Conservation (phyloP, 1,284 basidiomycete genomes). For the Anthracocystis setariae region DNA sequence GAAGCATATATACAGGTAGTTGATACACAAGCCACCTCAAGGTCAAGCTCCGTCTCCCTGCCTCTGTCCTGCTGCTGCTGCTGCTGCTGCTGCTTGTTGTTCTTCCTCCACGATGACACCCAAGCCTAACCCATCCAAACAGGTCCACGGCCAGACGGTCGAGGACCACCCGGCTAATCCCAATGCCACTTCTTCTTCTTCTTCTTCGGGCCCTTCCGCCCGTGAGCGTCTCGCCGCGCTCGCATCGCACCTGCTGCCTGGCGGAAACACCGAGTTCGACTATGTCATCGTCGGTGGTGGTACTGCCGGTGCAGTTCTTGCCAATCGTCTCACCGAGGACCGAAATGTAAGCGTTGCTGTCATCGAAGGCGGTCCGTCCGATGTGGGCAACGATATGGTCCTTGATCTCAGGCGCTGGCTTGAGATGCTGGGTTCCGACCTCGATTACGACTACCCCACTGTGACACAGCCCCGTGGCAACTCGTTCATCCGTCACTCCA, state of each 20-base stretch:
- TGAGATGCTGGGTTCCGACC: slow-evolving; percentile 66
- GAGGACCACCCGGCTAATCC: slow-evolving; percentile 37
- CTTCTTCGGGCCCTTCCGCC: slow-evolving; percentile 35
- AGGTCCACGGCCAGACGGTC: slow-evolving; percentile 55
- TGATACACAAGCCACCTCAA: not conserved
- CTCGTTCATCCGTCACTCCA: slow-evolving; percentile 68
- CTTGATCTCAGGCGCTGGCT: slow-evolving; percentile 67
- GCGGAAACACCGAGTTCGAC: slow-evolving; percentile 63
- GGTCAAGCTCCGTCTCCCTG: not conserved
- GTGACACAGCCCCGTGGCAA: slow-evolving; percentile 67
- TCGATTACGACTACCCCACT: slow-evolving; percentile 68
- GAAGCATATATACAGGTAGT: not conserved
- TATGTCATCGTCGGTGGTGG: slow-evolving; percentile 68
- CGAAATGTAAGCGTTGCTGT: slow-evolving; percentile 64
- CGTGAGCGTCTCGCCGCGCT: slow-evolving; percentile 57
- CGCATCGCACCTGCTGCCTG: slow-evolving; percentile 60
- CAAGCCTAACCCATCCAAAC: slow-evolving; percentile 50
- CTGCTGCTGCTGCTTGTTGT: not conserved
- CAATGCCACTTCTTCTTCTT: slow-evolving; percentile 16
- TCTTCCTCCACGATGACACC: slow-evolving; percentile 27
- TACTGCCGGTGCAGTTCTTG: slow-evolving; percentile 67
- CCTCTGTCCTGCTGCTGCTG: no score
- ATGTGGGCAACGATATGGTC: slow-evolving; percentile 64
- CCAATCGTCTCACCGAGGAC: slow-evolving; percentile 67
- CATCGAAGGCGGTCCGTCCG: slow-evolving; percentile 67